Conservation (phyloP, 805 yeast genomes). For the Pachysolen tannophilus region DNA sequence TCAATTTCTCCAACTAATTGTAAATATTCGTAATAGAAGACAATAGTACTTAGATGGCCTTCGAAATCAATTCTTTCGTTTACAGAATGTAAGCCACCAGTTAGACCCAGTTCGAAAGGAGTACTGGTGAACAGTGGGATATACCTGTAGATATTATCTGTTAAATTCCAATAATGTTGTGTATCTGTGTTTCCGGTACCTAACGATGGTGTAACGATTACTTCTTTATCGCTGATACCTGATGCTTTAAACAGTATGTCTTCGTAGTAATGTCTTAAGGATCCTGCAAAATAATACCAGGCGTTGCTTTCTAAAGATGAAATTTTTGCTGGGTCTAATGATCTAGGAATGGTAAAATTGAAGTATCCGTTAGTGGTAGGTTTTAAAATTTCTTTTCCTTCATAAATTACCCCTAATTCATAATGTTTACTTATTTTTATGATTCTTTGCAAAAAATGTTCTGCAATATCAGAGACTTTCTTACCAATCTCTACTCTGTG, state of each 20-base stretch:
- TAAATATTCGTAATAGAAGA: constrained; percentile 44
- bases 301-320: constrained; percentile 27
- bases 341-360: constrained; percentile 11
- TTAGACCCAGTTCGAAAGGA: too few species aligned
- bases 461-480: constrained; percentile 22
- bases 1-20: constrained; percentile 11
- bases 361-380: constrained; percentile 18
- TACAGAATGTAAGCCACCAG: constrained; percentile 47
- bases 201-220: constrained; percentile 36
- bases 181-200: constrained; percentile 61
- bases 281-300: constrained; percentile 40
- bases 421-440: constrained; percentile 33
- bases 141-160: constrained; percentile 48
- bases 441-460: neutral
- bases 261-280: constrained; percentile 46
- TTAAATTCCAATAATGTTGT: constrained; percentile 47
- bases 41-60: constrained; percentile 46
- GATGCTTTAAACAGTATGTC: constrained; percentile 36
- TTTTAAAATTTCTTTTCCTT: constrained; percentile 14
- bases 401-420: constrained; percentile 36
- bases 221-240: constrained; percentile 11
- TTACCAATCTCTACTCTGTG: constrained; percentile 59
- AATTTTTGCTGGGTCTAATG: constrained; percentile 30
- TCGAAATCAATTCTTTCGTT: constrained; percentile 46
- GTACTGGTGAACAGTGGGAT: constrained; percentile 34